Base-by-base conservation (phyloP, 192 early-diverging fungal species). In the Backusella psychrophila region DNA sequence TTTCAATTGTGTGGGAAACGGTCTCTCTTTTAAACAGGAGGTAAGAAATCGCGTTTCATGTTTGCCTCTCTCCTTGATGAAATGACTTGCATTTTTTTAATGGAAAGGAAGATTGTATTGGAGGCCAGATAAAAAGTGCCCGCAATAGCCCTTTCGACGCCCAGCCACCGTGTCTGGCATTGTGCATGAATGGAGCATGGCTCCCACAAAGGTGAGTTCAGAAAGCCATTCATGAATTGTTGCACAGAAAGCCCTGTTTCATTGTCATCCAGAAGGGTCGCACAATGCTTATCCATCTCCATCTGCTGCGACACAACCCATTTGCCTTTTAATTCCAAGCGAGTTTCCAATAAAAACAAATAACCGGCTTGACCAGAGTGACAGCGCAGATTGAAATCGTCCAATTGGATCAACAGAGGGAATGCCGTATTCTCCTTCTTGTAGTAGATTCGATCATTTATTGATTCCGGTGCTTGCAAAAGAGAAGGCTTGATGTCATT, bases 21-120 rank as follows among this genome's bases (percentile, higher is more conserved):
- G 17, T 6, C 46, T 19, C 46, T 49, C 17, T 44, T 44, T 36
- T 39, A 26, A 26, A 65, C 35, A 65, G 26, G 69, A 74, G 76
- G 52, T 1, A 78, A 19, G 66, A 78, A 78, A 21, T 78, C 71
- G 26, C 77, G 70, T 49, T 72, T 73, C 77, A 78, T 46, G 72
- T 78, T 78, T 8, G 73, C 65, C 44, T 72, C 39, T 56, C 72
- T 59, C 33, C 65, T 73, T 8, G 71, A 73, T 46, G 42, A 73
- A 65, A 78, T 66, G n/a, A 59, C 77, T n/a, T 73, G 59, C 56
- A 63, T 63, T 29, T 63, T 63, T 14, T 26, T 63, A 11, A 63
- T 63, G 12, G 56, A 63, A 63, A 63, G 56, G 21, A 26, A 63
- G 0, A 63, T 63, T 26, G 56, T 63, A 63, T 29, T 14, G 29